Percentiles rank a stretch among this genome's conserved stretches.
Conservation (phyloP, 2,329 filamentous ascomycete genomes). For the Diaporthe ilicicola region DNA sequence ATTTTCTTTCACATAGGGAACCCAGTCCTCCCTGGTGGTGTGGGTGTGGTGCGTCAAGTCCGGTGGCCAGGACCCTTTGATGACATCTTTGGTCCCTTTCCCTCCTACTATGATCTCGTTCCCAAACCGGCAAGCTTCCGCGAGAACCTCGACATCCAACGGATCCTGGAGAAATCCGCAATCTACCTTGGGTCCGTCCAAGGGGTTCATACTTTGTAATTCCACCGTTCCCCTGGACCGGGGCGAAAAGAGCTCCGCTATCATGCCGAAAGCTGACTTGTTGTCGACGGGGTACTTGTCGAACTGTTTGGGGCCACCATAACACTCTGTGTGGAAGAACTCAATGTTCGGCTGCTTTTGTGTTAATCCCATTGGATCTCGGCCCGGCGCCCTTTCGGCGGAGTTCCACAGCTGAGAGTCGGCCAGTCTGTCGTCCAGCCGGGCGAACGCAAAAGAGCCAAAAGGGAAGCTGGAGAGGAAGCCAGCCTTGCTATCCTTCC, state of each 20-base stretch:
- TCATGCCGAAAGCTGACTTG: slow-evolving; percentile 11
- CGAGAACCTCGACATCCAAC: slow-evolving; percentile 9
- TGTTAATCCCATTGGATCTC: not conserved
- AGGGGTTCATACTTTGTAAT: not conserved
- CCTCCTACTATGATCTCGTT: slow-evolving; percentile 11
- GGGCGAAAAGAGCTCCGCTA: not conserved
- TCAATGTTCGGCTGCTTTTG: slow-evolving; percentile 7
- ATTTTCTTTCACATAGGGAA: not conserved
- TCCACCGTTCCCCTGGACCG: not conserved
- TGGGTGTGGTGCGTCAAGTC: slow-evolving; percentile 9
- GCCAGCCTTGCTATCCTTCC: slow-evolving; percentile 1
- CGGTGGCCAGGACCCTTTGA: slow-evolving; percentile 1
- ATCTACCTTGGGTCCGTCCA: not conserved
- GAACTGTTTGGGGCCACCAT: slow-evolving; percentile 11
- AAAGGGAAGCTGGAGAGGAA: slow-evolving; percentile 15
- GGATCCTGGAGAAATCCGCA: not conserved
- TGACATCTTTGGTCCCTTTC: not conserved
- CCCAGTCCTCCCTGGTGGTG: slow-evolving; percentile 1
- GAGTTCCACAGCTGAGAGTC: slow-evolving; percentile 7
- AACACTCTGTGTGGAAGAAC: slow-evolving; percentile 18
- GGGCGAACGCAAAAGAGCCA: slow-evolving; percentile 7
- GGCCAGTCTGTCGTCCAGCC: slow-evolving; percentile 17
- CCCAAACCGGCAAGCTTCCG: not conserved
- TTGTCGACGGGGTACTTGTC: slow-evolving; percentile 1
- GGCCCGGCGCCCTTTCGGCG: not conserved